These are phyloP conservation scores for Kurtzmaniella quercitrusa DNA, from an alignment of 1,139 yeast species.

Conservation along the genomic window DNA sequence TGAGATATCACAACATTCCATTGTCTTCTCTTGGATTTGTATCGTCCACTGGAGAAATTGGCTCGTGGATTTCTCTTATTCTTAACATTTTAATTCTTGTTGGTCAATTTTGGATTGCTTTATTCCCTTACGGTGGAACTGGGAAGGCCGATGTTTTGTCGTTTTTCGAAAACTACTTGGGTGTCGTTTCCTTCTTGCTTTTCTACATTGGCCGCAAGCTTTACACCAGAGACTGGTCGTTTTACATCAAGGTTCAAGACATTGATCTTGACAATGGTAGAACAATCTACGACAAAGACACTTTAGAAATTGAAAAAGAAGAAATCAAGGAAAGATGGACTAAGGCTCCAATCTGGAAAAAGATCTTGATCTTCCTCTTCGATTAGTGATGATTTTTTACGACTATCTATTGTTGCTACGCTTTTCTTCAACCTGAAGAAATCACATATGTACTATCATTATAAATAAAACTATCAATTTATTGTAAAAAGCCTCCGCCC, in stretches of 20 bases:
- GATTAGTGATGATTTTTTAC: constrained; percentile 11
- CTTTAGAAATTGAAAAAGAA: constrained; percentile 21
- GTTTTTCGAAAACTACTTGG: constrained; percentile 26
- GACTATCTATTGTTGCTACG: no score
- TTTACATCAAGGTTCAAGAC: constrained; percentile 19
- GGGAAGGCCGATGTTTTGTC: constrained; percentile 18
- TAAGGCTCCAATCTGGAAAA: constrained; percentile 21
- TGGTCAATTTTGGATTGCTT: constrained; percentile 29
- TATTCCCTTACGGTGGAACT: constrained; percentile 19
- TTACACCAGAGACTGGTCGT: constrained; percentile 19
- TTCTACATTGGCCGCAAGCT: constrained; percentile 23
- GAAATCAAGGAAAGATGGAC: constrained; percentile 18
- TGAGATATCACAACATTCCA: constrained; percentile 32
- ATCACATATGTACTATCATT: no score
- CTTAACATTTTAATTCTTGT: constrained; percentile 34
- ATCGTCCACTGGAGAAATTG: constrained; percentile 38
- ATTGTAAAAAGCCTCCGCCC: background rate
- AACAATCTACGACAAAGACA: constrained; percentile 22
- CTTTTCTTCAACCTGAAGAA: no score
- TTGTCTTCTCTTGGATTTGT: constrained; percentile 35
- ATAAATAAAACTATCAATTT: background rate
- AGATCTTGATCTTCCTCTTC: constrained; percentile 14
- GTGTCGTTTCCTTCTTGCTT: constrained; percentile 21
- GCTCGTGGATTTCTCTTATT: constrained; percentile 33
- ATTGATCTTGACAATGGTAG: constrained; percentile 23